phyloP scores from a whole-genome alignment of 2,329 filamentous ascomycete species.

The Nemania diffusa region DNA sequence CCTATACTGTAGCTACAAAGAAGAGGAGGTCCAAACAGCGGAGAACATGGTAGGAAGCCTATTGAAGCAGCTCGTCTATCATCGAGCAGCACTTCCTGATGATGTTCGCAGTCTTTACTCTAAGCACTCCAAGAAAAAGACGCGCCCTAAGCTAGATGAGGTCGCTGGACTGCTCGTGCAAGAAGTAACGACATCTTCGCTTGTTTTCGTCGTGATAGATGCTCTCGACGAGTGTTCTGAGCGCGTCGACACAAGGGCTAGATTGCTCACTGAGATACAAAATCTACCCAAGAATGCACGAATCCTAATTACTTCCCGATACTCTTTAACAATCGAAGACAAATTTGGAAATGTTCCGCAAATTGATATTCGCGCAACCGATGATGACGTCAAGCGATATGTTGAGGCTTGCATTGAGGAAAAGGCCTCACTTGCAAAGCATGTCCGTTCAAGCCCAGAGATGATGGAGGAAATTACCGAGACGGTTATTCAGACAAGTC shows the following conservation, averaged over 20 bases:
- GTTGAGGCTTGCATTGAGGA: not conserved
- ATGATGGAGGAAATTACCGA: not conserved
- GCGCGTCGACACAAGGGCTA: not conserved
- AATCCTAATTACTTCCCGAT: conserved; percentile 1
- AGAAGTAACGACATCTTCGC: not conserved
- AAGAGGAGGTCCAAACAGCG: not conserved
- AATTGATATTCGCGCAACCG: not conserved
- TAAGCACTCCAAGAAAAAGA: not conserved
- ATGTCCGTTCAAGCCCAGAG: not conserved
- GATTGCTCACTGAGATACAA: not conserved
- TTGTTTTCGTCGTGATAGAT: conserved; percentile 15
- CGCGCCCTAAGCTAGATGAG: not conserved
- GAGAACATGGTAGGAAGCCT: not conserved
- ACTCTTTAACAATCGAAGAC: not conserved
- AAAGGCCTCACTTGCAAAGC: not conserved
- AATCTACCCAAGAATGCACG: not conserved
- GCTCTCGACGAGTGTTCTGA: conserved; percentile 19
- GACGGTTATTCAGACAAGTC: not conserved
- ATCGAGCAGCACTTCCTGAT: not conserved
- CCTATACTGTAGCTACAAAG: conserved; percentile 10
- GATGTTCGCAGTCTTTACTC: not conserved
- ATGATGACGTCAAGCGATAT: not conserved
- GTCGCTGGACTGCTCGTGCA: not conserved
- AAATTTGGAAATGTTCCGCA: not conserved
- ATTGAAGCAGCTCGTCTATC: conserved; percentile 6